Evolutionary conservation across 352 stramenopile species (phyloP).

Genomic region (Phytophthora brassicae): DNA sequence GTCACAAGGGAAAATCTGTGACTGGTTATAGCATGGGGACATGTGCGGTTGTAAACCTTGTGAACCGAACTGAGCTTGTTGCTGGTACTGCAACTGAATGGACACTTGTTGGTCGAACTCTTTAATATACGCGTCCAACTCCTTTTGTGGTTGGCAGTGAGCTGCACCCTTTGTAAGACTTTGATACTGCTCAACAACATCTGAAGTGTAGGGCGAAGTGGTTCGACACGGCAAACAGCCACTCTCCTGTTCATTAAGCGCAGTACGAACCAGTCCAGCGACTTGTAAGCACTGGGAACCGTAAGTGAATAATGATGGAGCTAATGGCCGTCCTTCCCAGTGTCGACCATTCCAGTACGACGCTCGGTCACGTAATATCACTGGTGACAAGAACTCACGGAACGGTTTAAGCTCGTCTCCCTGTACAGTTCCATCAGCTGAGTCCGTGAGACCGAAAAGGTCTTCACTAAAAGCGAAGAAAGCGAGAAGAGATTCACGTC

Average conservation of each 20-base stretch:
- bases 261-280: slow-evolving; percentile 33
- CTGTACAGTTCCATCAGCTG: slow-evolving; percentile 14
- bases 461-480: slow-evolving; percentile 73
- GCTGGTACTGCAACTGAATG: slow-evolving; percentile 78
- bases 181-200: slow-evolving; percentile 50
- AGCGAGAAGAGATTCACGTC: slow-evolving; percentile 65
- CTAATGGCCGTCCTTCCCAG: slow-evolving; percentile 74
- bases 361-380: slow-evolving; percentile 48
- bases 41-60: slow-evolving; percentile 76
- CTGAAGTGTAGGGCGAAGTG: slow-evolving; percentile 54
- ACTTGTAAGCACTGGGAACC: slow-evolving; percentile 58
- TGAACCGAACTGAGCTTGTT: slow-evolving; percentile 53
- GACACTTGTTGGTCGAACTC: slow-evolving; percentile 80
- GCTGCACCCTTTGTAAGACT: slow-evolving; percentile 20
- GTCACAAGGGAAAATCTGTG: slow-evolving; percentile 80
- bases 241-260: slow-evolving; percentile 19
- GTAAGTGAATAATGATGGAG: slow-evolving; percentile 72
- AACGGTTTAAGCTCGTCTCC: slow-evolving; percentile 52
- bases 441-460: slow-evolving; percentile 61
- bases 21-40: slow-evolving; percentile 82
- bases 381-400: slow-evolving; percentile 47
- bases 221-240: slow-evolving; percentile 67
- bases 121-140: slow-evolving; percentile 81
- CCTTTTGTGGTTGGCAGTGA: slow-evolving; percentile 66
- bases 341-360: slow-evolving; percentile 83